Base-by-base conservation (phyloP, 495 filamentous ascomycete genomes). In the Hypoxylon fragiforme region DNA sequence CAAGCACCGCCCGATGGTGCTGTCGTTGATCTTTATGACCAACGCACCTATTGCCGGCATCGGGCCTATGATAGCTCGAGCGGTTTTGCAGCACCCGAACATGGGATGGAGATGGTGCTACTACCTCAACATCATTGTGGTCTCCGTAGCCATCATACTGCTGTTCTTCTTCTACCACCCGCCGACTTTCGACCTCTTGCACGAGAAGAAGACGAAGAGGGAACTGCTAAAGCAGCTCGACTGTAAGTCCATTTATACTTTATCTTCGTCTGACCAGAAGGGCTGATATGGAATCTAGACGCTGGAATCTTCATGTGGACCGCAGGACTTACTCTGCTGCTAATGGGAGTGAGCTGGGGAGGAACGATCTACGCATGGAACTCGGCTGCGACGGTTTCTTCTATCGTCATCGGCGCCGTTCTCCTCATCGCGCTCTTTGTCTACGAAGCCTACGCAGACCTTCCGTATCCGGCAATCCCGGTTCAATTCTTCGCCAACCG, bases 341-440 rank as follows among this genome's bases (percentile, higher is more conserved):
- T 79, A 4, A 65, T 79, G 19, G 78, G 77, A 20, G 66, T 83
- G 16, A 70, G 71, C 34, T 80, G 78, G 75, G 79, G 77, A 18
- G 77, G 77, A 3, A 59, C 57, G 11, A 60, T 66, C 0, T 80
- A 82, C 63, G 67, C 76, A 0, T 80, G 78, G 79, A 67, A 67
- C 24, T 74, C 71, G n/a, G 70, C 69, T 7, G 68, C 77, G 26
- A 74, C 75, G 15, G 65, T 82, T 24, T 68, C 64, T n/a, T 64
- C 69, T 9, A 64, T 81, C 22, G 59, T 77, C 1, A 57, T 80
- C 28, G 76, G 78, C 5, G 64, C 62, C 13, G 50, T 70, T 11
- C 64, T 70, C 1, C 62, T 81, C n/a, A 52, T 76, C 18, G 67
- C 51, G 3, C 77, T 79, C 44, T 71, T 67, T 8, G 19, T 77